phyloP scores from a whole-genome alignment of 441 rosid genomes.

The Breynia disticha region DNA sequence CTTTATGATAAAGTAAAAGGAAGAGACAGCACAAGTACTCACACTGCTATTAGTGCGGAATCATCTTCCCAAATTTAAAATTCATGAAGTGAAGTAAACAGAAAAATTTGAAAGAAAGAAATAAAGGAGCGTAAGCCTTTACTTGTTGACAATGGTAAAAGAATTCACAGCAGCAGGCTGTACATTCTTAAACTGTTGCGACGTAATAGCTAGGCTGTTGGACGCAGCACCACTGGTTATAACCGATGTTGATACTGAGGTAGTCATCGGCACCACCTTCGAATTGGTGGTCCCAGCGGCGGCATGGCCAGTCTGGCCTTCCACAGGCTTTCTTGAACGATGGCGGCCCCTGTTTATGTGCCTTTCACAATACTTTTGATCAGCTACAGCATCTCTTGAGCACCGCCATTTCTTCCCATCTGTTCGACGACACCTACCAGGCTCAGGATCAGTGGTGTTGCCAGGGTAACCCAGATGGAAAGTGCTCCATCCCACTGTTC shows the following conservation, averaged over 20 bases:
- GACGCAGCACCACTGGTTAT: slow-evolving; percentile 23
- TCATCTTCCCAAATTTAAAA: not conserved
- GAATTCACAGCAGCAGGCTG: slow-evolving; percentile 23
- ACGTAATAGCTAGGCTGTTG: slow-evolving; percentile 27
- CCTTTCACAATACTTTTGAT: slow-evolving; percentile 75
- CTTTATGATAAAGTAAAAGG: not conserved
- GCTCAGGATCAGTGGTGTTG: slow-evolving; percentile 49
- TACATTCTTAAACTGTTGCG: slow-evolving; percentile 25
- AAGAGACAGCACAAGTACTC: not conserved
- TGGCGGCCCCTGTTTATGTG: slow-evolving; percentile 83
- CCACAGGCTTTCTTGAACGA: slow-evolving; percentile 96
- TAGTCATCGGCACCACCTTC: slow-evolving; percentile 25
- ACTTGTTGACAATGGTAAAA: slow-evolving; percentile 27
- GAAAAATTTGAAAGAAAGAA: not conserved
- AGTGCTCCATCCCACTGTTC: slow-evolving; percentile 51
- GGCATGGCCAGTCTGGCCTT: slow-evolving; percentile 58
- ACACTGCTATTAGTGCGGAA: not conserved
- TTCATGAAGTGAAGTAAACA: not conserved
- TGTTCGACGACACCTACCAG: slow-evolving; percentile 73
- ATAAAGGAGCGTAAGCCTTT: slow-evolving; percentile 4
- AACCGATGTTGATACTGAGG: slow-evolving; percentile 22
- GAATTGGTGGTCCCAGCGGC: slow-evolving; percentile 26
- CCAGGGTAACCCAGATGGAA: slow-evolving; percentile 49
- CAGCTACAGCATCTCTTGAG: slow-evolving; percentile 66
- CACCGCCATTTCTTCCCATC: slow-evolving; percentile 97